Conservation (phyloP, 306 rosid species). For the Cucumis cinereus region DNA sequence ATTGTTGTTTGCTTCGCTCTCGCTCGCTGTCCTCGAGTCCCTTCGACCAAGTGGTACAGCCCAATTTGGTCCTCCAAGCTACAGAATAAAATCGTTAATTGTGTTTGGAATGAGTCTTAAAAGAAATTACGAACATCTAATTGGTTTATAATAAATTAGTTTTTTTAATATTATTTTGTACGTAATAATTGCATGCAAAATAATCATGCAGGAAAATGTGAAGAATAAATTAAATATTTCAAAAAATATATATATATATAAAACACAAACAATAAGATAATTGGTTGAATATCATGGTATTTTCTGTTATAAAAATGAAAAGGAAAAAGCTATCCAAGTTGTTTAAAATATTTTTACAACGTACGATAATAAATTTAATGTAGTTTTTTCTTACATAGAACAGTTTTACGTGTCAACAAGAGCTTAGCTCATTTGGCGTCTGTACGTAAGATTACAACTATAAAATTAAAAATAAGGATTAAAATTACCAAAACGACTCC, state of each 20-base stretch:
- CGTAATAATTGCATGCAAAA: not conserved
- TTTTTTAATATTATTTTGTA: not conserved
- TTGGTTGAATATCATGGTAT: too few relatives aligned
- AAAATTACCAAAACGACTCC: conserved; percentile 36
- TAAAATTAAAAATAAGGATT: not conserved
- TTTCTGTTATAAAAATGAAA: too few relatives aligned
- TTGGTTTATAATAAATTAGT: too few relatives aligned
- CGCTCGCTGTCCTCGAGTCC: conserved; percentile 67
- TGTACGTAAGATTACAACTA: not conserved
- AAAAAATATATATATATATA: too few relatives aligned
- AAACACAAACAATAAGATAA: not conserved
- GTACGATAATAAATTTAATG: not conserved
- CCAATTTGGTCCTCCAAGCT: conserved; percentile 81
- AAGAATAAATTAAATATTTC: not conserved
- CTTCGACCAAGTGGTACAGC: conserved; percentile 47
- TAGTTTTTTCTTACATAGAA: not conserved
- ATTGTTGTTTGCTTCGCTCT: conserved; percentile 37
- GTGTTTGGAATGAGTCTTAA: not conserved
- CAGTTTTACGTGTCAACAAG: too few relatives aligned
- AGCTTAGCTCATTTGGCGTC: too few relatives aligned
- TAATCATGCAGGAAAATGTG: not conserved
- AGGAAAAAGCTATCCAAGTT: too few relatives aligned
- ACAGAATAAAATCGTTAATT: not conserved
- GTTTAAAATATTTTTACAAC: not conserved
- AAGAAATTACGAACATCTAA: too few relatives aligned